Percentiles rank a stretch among this genome's conserved stretches.
Evolutionary conservation across 192 early-diverging fungal species (phyloP).

Genomic region (Chytriomyces sp.): DNA sequence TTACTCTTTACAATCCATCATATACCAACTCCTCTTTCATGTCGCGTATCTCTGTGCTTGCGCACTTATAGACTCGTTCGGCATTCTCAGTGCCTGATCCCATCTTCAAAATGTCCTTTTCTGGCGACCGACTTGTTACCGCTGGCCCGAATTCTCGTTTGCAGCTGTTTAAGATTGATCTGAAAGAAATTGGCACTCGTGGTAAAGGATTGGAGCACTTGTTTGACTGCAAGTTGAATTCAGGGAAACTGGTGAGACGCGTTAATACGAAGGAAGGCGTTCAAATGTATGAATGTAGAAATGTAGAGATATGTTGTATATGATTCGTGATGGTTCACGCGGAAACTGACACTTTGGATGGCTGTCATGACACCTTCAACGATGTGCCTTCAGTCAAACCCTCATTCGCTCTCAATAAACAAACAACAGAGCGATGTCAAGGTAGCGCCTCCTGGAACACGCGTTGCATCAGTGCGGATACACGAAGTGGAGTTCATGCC

Average conservation of each 20-base stretch:
- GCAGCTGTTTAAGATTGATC: conserved; percentile 48
- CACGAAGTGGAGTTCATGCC: conserved; percentile 47
- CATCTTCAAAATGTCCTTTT: conserved; percentile 41
- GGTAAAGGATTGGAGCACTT: conserved; percentile 45
- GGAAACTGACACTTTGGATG: too few relatives aligned
- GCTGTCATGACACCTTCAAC: too few relatives aligned
- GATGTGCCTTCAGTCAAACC: background rate
- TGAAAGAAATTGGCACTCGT: conserved; percentile 27
- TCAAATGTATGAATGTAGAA: too few relatives aligned
- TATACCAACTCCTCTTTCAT: background rate
- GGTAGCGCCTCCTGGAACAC: conserved; percentile 39
- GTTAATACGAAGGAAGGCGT: too few relatives aligned
- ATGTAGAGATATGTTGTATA: too few relatives aligned
- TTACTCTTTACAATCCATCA: background rate
- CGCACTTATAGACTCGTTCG: conserved; percentile 38
- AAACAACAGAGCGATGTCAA: conserved; percentile 27
- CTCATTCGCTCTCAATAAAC: background rate
- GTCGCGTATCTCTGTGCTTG: background rate
- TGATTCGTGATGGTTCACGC: too few relatives aligned
- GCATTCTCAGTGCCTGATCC: conserved; percentile 45
- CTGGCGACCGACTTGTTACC: conserved; percentile 38
- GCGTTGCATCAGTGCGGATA: conserved; percentile 34
- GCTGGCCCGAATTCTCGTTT: conserved; percentile 41
- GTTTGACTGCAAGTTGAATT: conserved; percentile 25
- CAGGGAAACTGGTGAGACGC: conserved; percentile 23